Base-by-base conservation (phyloP, 2,329 filamentous ascomycete genomes). In the Dactylellina cionopaga region DNA sequence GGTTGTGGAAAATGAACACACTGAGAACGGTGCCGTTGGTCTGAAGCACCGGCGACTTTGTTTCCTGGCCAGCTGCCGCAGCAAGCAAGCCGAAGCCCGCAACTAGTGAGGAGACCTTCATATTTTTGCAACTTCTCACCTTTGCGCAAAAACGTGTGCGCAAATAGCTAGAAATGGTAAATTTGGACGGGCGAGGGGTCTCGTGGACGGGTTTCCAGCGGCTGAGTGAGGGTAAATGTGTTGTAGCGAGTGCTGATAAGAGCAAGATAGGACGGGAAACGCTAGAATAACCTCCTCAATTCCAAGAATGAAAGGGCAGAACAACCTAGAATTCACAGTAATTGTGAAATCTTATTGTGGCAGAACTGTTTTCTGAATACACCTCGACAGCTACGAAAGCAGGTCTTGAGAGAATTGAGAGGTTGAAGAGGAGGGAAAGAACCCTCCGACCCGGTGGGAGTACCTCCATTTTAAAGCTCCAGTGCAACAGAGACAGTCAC, bases 401-500 rank as follows among this genome's bases (percentile, higher is more conserved):
- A 46, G 22, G 31, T 63, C 51, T 58, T 33, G 22, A 43, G 33
- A 56, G 41, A 49, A 51, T 47, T 52, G 17, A 25, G 35, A 49
- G 35, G 33, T 46, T 27, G 24, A 35, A 27, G 37, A 31, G 13
- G 17, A 27, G 54, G 15, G 19, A 54, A 31, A 27, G 29, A 29
- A 22, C n/a, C 49, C 44, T 22, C 13, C 39, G n/a, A n/a, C n/a
- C n/a, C n/a, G 13, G 52, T 37, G 68, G 54, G 60, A 59, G 52
- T 72, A 72, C 68, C 59, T 64, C 59, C 35, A 59, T 54, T 72
- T 59, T 72, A 65, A 72, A 72, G 15, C 56, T 51, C 13, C 31
- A 15, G 22, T 37, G 9, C 33, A 13, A 10, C 37, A 33, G 27
- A 39, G 49, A 43, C 22, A 39, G 44, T 13, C 33, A 15, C 17